Evolutionary conservation across 169 alveolate species (phyloP).

Genomic region (Toxoplasma gondii): DNA sequence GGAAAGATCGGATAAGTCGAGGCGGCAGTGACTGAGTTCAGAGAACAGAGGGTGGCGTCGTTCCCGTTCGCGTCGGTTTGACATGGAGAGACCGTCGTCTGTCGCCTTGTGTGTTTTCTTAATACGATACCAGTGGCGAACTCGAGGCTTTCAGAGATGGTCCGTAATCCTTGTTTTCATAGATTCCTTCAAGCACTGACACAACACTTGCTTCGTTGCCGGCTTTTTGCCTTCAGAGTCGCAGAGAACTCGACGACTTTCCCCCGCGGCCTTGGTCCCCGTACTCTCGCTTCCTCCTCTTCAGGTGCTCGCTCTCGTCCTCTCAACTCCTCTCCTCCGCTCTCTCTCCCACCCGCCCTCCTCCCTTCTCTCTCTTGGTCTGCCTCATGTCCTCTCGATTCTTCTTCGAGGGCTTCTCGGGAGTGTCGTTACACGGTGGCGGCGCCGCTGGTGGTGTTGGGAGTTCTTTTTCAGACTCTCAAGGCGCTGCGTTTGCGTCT

Average conservation of each 20-base stretch:
- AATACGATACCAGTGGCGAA: too few species aligned
- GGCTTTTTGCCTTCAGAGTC: neutral
- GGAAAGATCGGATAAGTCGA: too few species aligned
- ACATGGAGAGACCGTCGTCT: too few species aligned
- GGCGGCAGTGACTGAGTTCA: too few species aligned
- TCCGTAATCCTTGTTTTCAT: too few species aligned
- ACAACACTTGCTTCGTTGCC: neutral
- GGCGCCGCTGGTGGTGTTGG: neutral
- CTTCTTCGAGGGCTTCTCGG: neutral
- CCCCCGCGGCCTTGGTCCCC: neutral
- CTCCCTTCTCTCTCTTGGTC: neutral
- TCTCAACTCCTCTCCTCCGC: neutral
- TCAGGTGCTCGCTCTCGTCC: neutral
- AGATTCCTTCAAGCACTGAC: too few species aligned
- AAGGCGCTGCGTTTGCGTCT: neutral
- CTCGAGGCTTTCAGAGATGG: too few species aligned
- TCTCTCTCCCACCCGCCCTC: neutral
- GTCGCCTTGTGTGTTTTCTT: too few species aligned
- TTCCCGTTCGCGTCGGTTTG: too few species aligned
- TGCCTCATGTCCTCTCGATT: neutral
- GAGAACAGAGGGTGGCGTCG: too few species aligned
- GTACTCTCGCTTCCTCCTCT: neutral
- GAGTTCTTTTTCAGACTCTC: neutral
- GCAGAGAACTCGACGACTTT: neutral
- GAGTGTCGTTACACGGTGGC: conserved; percentile 29